Base-by-base conservation (phyloP, 345 rosid species). In the Carallia pectinifolia region DNA sequence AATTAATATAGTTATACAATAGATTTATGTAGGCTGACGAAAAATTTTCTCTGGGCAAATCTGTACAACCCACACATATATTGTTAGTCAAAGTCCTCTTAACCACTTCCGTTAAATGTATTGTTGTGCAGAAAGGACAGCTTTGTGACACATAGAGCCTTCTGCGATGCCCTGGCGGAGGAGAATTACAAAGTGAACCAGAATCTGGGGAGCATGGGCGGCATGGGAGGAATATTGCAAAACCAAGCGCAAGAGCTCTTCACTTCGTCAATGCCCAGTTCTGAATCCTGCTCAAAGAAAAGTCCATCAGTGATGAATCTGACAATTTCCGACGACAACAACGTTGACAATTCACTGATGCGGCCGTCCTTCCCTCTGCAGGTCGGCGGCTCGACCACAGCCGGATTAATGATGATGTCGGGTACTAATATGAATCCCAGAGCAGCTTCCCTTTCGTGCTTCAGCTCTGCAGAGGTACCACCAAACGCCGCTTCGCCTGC, bases 111-210 rank as follows among this genome's bases (percentile, higher is more conserved):
- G 23, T 23, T 23, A 23, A 23, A 0, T 23, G 23, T 23, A 23
- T 23, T 23, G 23, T 68, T 53, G 30, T 36, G 17, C 79, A 84
- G 88, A 76, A 88, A 82, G 81, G 88, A 85, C 80, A 82, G 88
- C 79, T 88, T 84, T 27, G 88, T 84, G 18, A 84, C 85, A 4
- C 92, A 82, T 61, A 80, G 85, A 79, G 87, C 91, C 55, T 85
- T 85, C 74, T 83, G 91, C 38, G 88, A 85, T 69, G 88, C 89
- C 58, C 12, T 86, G 58, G 81, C 89, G 8, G 87, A 82, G 71
- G 85, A 85, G 68, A 88, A 74, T 63, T 60, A 79, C 79, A 79
- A 56, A 58, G 73, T 67, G 65, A 82, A 72, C 67, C 84, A 70
- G 74, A 81, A 81, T 40, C 67, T 73, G 17, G 58, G 66, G 1